Percentiles rank a stretch among this genome's conserved stretches.
Evolutionary conservation across 371 early-diverging fungal species (phyloP).

Genomic region (Circinella minor): DNA sequence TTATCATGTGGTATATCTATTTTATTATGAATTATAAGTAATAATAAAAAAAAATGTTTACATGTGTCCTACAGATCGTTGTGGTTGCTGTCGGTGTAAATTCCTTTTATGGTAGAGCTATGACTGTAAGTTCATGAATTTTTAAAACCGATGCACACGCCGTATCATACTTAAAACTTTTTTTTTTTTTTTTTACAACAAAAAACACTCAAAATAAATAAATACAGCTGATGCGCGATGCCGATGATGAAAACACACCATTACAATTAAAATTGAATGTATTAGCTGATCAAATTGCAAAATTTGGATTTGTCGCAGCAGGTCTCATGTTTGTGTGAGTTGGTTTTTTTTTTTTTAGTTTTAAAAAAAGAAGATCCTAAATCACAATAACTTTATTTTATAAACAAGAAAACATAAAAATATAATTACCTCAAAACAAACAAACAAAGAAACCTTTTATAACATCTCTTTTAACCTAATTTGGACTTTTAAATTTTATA

Average conservation of each 20-base stretch:
- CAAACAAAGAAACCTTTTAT: slow-evolving; percentile 26
- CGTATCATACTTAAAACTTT: neutral
- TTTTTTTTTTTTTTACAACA: too few relatives aligned
- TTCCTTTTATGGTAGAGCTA: slow-evolving; percentile 59
- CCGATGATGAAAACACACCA: slow-evolving; percentile 71
- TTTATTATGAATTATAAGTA: too few relatives aligned
- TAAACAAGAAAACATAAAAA: too few relatives aligned
- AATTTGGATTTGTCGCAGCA: slow-evolving; percentile 70
- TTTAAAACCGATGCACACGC: neutral
- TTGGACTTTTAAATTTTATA: slow-evolving; percentile 7
- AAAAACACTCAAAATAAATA: too few relatives aligned
- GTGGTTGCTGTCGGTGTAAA: slow-evolving; percentile 74
- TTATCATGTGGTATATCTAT: too few relatives aligned
- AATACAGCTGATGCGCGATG: slow-evolving; percentile 43
- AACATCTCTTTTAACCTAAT: slow-evolving; percentile 2
- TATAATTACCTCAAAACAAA: neutral
- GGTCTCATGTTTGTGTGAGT: slow-evolving; percentile 57
- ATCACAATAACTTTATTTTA: too few relatives aligned
- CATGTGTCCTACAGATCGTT: slow-evolving; percentile 46
- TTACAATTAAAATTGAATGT: slow-evolving; percentile 75
- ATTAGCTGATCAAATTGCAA: slow-evolving; percentile 79
- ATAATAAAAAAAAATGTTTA: neutral
- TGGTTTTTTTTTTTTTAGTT: slow-evolving; percentile 49
- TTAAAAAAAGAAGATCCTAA: too few relatives aligned
- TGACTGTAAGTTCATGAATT: slow-evolving; percentile 23